Evolutionary conservation across 768 basidiomycete genomes (phyloP), one percentile per base, ranked within the genome.

Genomic region (Boletus vinaceobasis): DNA sequence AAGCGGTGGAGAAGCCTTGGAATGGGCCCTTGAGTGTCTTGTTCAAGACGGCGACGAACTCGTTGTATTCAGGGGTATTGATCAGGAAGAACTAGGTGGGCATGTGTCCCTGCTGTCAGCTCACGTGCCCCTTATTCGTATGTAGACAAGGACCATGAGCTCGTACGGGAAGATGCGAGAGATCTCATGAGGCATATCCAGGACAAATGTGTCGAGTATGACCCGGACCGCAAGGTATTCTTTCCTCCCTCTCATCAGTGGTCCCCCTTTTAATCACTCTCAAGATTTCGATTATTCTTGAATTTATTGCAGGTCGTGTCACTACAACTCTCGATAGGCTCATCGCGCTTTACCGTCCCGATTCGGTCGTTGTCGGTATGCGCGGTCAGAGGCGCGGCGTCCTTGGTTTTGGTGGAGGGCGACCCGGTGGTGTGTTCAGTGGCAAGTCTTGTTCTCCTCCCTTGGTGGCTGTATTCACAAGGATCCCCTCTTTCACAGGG

Each of bases 301-400:
- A 98, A 74, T 94, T 89, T 67, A 90, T 98, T 46, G 91, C 94
- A 0, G 97, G 96, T 32, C 87, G 86, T 52, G 83, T 96, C 6
- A 91, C 93, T 1, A 84, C 88, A 48, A 91, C 90, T 10, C 86
- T 98, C 50, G 92, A 98, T 65, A 87, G 95, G 48, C 82, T 95
- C 56, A 94, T 96, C 59, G 90, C 92, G 0, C 80, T 97, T 7
- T 94, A 96, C 65, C 87, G 90, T 35, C 93, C 93, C 5, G 93
- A 96, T 69, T 88, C 90, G 0, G 79, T 99, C 50, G 87, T 99
- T 14, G 96, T 98, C 29, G 96, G 97, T 19, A 93, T 91, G 9
- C 81, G 90, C 15, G 96, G 93, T 0, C 77, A 82, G 56, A 75
- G 80, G 43, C 76, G 78, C 27, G 73, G 62, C 32, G 60, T 68